phyloP scores from a whole-genome alignment of 345 rosid species.

The Heritiera fomes region DNA sequence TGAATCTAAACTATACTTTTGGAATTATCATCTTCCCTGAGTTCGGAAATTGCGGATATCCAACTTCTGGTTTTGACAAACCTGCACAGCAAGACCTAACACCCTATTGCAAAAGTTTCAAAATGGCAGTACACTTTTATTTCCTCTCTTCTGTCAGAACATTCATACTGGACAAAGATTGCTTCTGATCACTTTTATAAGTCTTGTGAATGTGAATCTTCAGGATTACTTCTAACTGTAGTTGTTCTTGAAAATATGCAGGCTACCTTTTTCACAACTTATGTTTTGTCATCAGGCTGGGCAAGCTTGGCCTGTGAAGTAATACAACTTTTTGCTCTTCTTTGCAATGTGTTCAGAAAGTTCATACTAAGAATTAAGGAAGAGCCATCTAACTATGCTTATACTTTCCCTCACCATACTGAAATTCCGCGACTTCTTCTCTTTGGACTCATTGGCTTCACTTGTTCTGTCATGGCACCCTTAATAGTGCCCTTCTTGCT shows the following conservation, averaged over 20 bases:
- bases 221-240: slow-evolving; percentile 19
- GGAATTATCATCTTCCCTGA: not conserved
- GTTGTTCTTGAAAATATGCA: slow-evolving; percentile 39
- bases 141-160: not conserved
- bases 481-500: slow-evolving; percentile 76
- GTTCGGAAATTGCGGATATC: not conserved
- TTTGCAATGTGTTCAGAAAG: slow-evolving; percentile 42
- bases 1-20: not conserved
- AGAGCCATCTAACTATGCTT: slow-evolving; percentile 42
- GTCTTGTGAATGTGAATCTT: not conserved
- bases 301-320: slow-evolving; percentile 62
- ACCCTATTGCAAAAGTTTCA: not conserved
- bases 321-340: slow-evolving; percentile 52
- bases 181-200: not conserved
- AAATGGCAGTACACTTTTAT: not conserved
- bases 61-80: slow-evolving; percentile 1
- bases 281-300: slow-evolving; percentile 75
- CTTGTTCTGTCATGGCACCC: slow-evolving; percentile 80
- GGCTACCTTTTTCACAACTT: slow-evolving; percentile 93
- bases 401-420: slow-evolving; percentile 78
- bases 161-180: not conserved
- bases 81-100: slow-evolving; percentile 6
- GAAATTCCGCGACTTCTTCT: slow-evolving; percentile 82
- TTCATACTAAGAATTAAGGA: slow-evolving; percentile 42
- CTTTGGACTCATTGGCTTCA: slow-evolving; percentile 86